Evolutionary conservation across 108 stramenopile species (phyloP), one percentile per base, ranked within the genome.

Genomic region (Skeletonema menzelii): DNA sequence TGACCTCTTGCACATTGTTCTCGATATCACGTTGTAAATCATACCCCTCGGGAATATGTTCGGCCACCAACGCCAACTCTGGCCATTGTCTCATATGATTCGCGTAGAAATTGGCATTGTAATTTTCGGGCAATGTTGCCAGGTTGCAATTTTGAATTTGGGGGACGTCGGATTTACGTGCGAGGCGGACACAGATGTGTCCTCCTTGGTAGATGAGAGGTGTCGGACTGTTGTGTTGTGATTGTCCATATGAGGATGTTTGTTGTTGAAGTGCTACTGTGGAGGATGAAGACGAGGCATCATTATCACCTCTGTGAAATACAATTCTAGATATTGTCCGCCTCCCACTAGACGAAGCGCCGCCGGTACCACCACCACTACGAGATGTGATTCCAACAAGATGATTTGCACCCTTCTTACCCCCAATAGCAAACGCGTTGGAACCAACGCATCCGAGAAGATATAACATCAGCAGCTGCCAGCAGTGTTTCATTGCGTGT

Each of bases 81-180:
- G 93, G 93, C 93, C 93, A 96, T 24, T 84, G 75, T 17, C 88
- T 77, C 62, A 96, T 72, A 66, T 96, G 96, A 55, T 88, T 80
- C 24, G 63, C 66, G 55, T 95, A 95, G 60, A 96, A 96, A 38
- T 90, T 74, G 27, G 84, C 46, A 58, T 91, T 88, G 84, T 96
- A 96, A 67, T 96, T 96, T 67, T 96, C 96, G 22, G 96, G 96
- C 59, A 96, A 59, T 17, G 92, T 89, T 2, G 92, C 93, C 13
- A 93, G 76, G 75, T 96, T 96, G 75, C 92, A 93, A 5, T 82
- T 63, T 59, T 89, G 91, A 30, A 96, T 91, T 14, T 73, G 59
- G 8, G 86, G 79, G 12, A 96, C 84, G 67, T 96, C 96, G 4
- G 84, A 64, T 27, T 80, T 69, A 10, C 73, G 87, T 2, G 95